Evolutionary conservation across 768 basidiomycete species (phyloP).

Genomic region (Trichaptum fuscoviolaceum): DNA sequence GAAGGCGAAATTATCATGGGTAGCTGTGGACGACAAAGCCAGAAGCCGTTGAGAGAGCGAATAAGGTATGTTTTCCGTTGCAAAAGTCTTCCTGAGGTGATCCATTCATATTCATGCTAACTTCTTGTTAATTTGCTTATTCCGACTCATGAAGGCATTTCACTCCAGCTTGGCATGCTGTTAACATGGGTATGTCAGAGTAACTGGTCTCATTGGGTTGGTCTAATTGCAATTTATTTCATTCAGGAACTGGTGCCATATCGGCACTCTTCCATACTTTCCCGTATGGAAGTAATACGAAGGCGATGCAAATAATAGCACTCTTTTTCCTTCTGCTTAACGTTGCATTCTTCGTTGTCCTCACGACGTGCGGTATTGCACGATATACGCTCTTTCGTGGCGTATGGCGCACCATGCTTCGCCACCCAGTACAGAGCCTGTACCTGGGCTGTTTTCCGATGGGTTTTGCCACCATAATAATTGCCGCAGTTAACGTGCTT

Average conservation of each 20-base stretch:
- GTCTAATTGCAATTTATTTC: neutral
- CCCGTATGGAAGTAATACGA: constrained; percentile 45
- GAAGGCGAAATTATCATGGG: neutral
- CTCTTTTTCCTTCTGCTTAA: constrained; percentile 57
- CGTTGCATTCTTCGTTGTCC: constrained; percentile 46
- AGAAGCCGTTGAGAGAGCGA: constrained; percentile 9
- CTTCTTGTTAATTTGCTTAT: neutral
- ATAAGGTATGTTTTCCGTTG: constrained; percentile 10
- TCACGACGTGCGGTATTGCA: constrained; percentile 37
- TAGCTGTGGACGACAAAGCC: neutral
- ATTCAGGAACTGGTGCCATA: constrained; percentile 44
- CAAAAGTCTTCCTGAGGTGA: neutral
- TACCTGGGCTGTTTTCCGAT: constrained; percentile 50
- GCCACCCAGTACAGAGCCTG: constrained; percentile 45
- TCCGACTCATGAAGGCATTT: constrained; percentile 34
- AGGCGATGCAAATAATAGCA: constrained; percentile 35
- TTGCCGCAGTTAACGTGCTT: constrained; percentile 41
- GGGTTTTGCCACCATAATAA: constrained; percentile 56
- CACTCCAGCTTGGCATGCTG: constrained; percentile 50
- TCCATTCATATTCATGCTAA: neutral
- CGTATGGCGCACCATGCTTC: constrained; percentile 41
- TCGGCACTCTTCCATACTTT: constrained; percentile 52
- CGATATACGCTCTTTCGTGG: constrained; percentile 46
- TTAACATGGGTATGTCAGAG: constrained; percentile 42
- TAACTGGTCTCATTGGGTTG: neutral